Conservation (phyloP, 257 asterid genomes). For the Cordia subcordata region DNA sequence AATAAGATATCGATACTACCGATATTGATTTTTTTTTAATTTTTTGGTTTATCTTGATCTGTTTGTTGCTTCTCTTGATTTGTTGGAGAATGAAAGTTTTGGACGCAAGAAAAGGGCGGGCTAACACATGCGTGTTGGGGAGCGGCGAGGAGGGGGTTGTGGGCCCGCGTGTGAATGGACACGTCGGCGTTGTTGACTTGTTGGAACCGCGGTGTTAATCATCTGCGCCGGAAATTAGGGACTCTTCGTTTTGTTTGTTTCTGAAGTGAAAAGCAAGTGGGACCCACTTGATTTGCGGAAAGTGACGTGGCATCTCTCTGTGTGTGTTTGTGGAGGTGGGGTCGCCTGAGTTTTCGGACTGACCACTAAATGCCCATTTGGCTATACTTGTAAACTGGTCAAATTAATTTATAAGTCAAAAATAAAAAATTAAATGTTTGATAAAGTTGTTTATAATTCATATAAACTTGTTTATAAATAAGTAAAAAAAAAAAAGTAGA, state of each 20-base stretch:
- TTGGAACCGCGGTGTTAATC: conserved; percentile 19
- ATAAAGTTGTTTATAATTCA: too few species aligned
- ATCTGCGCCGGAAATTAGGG: not conserved
- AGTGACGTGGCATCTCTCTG: not conserved
- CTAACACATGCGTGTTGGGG: not conserved
- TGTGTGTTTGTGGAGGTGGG: not conserved
- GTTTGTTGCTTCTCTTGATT: not conserved
- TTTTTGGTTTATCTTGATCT: too few species aligned
- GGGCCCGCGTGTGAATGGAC: not conserved
- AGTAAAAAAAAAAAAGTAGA: too few species aligned
- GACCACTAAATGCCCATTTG: too few species aligned
- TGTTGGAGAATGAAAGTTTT: conserved; percentile 3
- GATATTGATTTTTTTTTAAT: too few species aligned
- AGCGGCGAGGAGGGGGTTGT: too few species aligned
- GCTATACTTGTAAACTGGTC: too few species aligned
- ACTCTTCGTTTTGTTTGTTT: not conserved
- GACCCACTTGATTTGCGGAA: not conserved
- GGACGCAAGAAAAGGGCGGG: conserved; percentile 1
- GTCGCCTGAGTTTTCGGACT: too few species aligned
- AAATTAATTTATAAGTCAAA: too few species aligned
- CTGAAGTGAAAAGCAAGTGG: not conserved
- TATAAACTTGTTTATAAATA: too few species aligned
- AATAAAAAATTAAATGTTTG: too few species aligned
- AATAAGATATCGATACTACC: too few species aligned
- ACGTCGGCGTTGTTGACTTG: conserved; percentile 19